Percentiles rank a stretch among this genome's conserved stretches.
phyloP scores from a whole-genome alignment of 176 grass and related monocot genomes.

The Phragmites australis region DNA sequence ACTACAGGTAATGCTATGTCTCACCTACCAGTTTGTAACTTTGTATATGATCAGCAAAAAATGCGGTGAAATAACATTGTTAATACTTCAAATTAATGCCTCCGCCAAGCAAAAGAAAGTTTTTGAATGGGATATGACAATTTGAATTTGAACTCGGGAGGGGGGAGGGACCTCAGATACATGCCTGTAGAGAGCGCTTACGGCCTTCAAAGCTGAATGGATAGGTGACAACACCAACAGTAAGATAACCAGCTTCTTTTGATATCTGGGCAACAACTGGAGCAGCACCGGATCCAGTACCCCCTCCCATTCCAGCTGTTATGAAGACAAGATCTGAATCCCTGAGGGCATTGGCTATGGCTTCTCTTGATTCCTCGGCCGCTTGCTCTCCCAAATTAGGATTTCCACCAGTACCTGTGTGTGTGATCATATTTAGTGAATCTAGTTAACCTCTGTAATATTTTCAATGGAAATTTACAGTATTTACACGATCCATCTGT shows the following conservation, averaged over 20 bases:
- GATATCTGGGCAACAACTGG: constrained; percentile 98
- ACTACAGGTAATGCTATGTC: background rate
- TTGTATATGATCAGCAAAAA: background rate
- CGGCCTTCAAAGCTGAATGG: constrained; percentile 96
- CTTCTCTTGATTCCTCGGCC: constrained; percentile 91
- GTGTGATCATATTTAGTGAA: background rate
- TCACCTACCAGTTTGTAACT: background rate
- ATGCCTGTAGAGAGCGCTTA: constrained; percentile 93
- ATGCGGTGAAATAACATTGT: background rate
- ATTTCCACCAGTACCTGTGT: constrained; percentile 85
- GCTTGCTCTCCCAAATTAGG: constrained; percentile 88
- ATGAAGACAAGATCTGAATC: constrained; percentile 95
- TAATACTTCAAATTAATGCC: background rate
- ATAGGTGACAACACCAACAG: constrained; percentile 93
- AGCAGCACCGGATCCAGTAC: constrained; percentile 93
- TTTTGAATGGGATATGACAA: background rate
- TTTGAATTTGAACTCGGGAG: background rate
- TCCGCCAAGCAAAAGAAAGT: background rate
- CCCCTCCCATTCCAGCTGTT: constrained; percentile 96
- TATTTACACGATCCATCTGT: background rate
- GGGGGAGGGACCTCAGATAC: background rate
- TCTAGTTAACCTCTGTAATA: background rate
- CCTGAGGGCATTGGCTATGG: constrained; percentile 66
- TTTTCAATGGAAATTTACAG: background rate
- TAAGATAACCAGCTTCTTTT: constrained; percentile 96